These are phyloP conservation scores for Nannizzia gypsea DNA, from an alignment of 2,329 filamentous ascomycete genomes.

Conservation along the genomic window DNA sequence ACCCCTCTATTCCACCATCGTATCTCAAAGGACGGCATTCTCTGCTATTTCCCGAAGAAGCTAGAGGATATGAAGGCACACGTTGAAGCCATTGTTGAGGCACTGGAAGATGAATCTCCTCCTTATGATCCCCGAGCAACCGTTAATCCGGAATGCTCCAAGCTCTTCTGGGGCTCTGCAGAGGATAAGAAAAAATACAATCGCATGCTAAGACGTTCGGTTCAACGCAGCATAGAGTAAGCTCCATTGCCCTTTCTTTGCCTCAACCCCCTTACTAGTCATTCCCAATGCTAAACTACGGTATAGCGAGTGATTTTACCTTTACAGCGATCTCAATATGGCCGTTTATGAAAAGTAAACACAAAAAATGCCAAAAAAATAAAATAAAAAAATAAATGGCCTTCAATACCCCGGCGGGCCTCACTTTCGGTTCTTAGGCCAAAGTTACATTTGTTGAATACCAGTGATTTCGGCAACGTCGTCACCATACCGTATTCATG, in stretches of 20 bases:
- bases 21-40: slow-evolving; percentile 64
- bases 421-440: background rate
- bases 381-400: no score
- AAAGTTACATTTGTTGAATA: background rate
- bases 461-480: background rate
- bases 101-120: slow-evolving; percentile 77
- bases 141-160: slow-evolving; percentile 75
- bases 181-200: slow-evolving; percentile 79
- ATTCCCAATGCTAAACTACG: background rate
- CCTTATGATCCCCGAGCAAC: slow-evolving; percentile 82
- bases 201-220: slow-evolving; percentile 64
- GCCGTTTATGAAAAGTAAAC: no score
- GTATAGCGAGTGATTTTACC: background rate
- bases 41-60: slow-evolving; percentile 66
- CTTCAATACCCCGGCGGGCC: background rate
- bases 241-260: no score
- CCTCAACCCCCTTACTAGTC: no score
- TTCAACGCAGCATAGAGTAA: slow-evolving; percentile 39
- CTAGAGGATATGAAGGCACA: slow-evolving; percentile 70
- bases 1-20: slow-evolving; percentile 80
- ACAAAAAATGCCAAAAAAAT: no score
- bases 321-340: background rate
- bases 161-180: slow-evolving; percentile 69
- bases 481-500: background rate
- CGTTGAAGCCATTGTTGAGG: slow-evolving; percentile 67